Evolutionary conservation across 805 yeast species (phyloP).

Genomic region (Kodamaea kaohsiungensis): DNA sequence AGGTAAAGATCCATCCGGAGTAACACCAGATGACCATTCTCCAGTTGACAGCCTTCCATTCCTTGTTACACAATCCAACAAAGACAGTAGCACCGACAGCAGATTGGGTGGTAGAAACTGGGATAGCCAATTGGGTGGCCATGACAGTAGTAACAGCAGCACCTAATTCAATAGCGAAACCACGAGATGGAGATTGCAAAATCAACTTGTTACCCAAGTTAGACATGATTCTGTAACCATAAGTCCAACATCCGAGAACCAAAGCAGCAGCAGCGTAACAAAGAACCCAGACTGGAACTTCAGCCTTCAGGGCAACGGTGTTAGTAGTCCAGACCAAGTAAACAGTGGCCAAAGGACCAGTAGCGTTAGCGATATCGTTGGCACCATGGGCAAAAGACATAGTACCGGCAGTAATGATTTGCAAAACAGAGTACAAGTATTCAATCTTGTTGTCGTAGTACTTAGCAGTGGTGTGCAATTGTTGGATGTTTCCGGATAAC

Average conservation of each 20-base stretch:
- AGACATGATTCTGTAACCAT: slow-evolving; percentile 68
- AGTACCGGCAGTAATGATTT: slow-evolving; percentile 72
- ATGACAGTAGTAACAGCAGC: slow-evolving; percentile 74
- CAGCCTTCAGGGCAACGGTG: slow-evolving; percentile 45
- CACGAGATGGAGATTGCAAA: slow-evolving; percentile 76
- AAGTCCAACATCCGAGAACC: slow-evolving; percentile 69
- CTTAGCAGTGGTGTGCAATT: slow-evolving; percentile 58
- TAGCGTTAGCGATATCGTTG: slow-evolving; percentile 75
- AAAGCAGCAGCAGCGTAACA: slow-evolving; percentile 67
- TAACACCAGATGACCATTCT: slow-evolving; percentile 73
- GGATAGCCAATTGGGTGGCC: slow-evolving; percentile 72
- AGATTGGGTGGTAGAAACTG: slow-evolving; percentile 76
- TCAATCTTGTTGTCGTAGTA: slow-evolving; percentile 72
- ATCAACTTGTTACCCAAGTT: slow-evolving; percentile 74
- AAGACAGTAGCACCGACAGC: slow-evolving; percentile 78
- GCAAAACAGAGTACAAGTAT: slow-evolving; percentile 65
- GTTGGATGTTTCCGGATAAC: slow-evolving; percentile 48
- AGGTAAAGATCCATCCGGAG: slow-evolving; percentile 69
- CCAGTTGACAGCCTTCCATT: slow-evolving; percentile 68
- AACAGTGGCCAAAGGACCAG: slow-evolving; percentile 71
- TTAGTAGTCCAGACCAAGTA: slow-evolving; percentile 62
- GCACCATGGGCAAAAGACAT: slow-evolving; percentile 86
- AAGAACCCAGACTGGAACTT: slow-evolving; percentile 72
- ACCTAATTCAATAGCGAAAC: slow-evolving; percentile 74
- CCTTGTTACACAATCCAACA: slow-evolving; percentile 72